Base-by-base conservation (phyloP, 805 yeast genomes). In the Metschnikowia arizonensis region DNA sequence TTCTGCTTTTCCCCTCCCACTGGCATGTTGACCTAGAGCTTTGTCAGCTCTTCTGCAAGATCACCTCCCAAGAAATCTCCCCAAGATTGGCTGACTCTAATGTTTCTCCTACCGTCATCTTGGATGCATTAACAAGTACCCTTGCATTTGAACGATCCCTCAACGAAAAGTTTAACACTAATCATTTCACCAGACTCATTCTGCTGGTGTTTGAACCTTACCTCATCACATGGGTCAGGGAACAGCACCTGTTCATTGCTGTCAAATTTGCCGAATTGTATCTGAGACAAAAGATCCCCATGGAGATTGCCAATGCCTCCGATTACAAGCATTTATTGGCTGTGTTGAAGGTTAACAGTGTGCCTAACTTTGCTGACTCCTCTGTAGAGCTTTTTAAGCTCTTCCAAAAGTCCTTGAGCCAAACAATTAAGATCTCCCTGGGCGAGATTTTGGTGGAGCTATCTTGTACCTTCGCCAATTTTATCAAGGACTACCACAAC, bases 361-460 rank as follows among this genome's bases (percentile, higher is more conserved):
- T 77, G 8, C 78, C 84, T 4, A 78, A 83, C 56, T 90, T 93
- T 12, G 72, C 93, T 7, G 87, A 84, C 31, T 86, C 96, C 0
- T 85, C 96, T 9, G 88, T 95, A 1, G 97, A 91, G 53, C 64
- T 93, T 28, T 90, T 93, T 63, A 78, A 88, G 56, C 66, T 78
- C 2, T 90, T 87, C 60, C 78, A 95, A 48, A 82, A 82, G 40
- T 67, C 85, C 7, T 64, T 93, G 30, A 72, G 82, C 18, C 59
- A 55, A 42, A 48, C 54, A 4, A 25, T 51, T 17, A 50, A 54
- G 34, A 32, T 55, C 8, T 53, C 58, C 2, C 44, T 42, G 8
- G 57, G 58, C 5, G 42, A 45, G 25, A 46, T 52, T 14, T 34
- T 55, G 9, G 40, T 53, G 21, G 56, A 53, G 14, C 65, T 87